Evolutionary conservation across 192 early-diverging fungal genomes (phyloP).

Genomic region (Mortierella claussenii): DNA sequence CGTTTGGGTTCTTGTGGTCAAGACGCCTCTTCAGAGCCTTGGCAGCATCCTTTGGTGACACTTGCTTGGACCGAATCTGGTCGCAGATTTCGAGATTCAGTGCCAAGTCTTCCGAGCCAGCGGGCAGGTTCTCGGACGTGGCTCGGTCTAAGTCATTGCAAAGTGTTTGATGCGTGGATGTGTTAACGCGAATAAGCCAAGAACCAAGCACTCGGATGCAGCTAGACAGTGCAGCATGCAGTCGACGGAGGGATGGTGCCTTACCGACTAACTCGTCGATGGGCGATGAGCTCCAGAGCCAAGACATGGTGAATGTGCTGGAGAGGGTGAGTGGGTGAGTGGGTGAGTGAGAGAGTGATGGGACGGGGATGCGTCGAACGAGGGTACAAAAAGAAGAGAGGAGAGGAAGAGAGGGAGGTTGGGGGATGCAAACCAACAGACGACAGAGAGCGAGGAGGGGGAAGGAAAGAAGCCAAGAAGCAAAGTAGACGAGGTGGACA

Average conservation of each 20-base stretch:
- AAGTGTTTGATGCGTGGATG: not conserved
- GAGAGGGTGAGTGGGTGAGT: not conserved
- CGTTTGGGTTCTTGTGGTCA: conserved; percentile 91
- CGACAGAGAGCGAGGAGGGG: not conserved
- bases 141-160: conserved; percentile 67
- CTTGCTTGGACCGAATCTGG: conserved; percentile 89
- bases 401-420: not conserved
- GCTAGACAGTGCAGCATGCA: too few species aligned
- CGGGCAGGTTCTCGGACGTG: conserved; percentile 90
- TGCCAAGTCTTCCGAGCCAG: conserved; percentile 85
- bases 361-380: not conserved
- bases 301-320: conserved; percentile 43
- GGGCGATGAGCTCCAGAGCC: conserved; percentile 53
- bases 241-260: too few species aligned
- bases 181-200: too few species aligned
- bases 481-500: too few species aligned
- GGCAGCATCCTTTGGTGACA: conserved; percentile 78
- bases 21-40: conserved; percentile 83
- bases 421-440: too few species aligned
- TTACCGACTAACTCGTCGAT: conserved; percentile 62
- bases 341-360: not conserved
- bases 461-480: not conserved
- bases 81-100: conserved; percentile 92
- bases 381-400: conserved; percentile 4
- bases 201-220: too few species aligned